Base-by-base conservation (phyloP, 371 early-diverging fungal species). In the Mucor ambiguus region DNA sequence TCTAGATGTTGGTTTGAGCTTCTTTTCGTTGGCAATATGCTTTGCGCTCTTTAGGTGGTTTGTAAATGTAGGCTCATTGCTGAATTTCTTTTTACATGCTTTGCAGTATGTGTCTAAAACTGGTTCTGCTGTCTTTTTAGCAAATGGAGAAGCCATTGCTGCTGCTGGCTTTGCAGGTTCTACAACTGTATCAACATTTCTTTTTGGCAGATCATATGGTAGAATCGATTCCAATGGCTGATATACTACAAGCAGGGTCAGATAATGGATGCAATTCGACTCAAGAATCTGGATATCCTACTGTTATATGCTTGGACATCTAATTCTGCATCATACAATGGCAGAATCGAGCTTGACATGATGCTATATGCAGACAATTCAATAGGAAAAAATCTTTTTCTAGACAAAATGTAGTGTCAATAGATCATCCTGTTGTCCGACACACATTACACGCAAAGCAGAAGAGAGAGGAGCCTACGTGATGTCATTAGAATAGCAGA, bases 1-100 rank as follows among this genome's bases (percentile, higher is more conserved):
- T 55, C 14, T 24, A 7, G 67, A 58, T 16, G 30, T 56, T 46
- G 44, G 29, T 43, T 65, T 48, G 18, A 43, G 32, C 55, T 72
- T 74, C 52, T 71, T 74, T 70, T 81, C 66, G 52, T 75, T 79
- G 6, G 79, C 75, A 49, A 79, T 66, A 60, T 82, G 82, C 30
- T 82, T 82, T 24, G 80, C 76, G 57, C 82, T 82, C 29, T 79
- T 82, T 33, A 82, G 33, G 41, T 82, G 82, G 16, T 74, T 71
- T 26, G 70, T 63, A 64, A 62, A 78, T 0, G 80, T 82, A 18
- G 75, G 67, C 18, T 68, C 71, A 41, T 79, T 79, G 35, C 60
- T 78, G 48, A 82, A 82, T 46, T 79, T 82, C 35, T 79, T 82
- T 44, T 78, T 82, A 49, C 82, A 82, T 2, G 75, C 65, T 24